Evolutionary conservation across 345 rosid species (phyloP), one percentile per base, ranked within the genome.

Genomic region (Pelargonium nanum): DNA sequence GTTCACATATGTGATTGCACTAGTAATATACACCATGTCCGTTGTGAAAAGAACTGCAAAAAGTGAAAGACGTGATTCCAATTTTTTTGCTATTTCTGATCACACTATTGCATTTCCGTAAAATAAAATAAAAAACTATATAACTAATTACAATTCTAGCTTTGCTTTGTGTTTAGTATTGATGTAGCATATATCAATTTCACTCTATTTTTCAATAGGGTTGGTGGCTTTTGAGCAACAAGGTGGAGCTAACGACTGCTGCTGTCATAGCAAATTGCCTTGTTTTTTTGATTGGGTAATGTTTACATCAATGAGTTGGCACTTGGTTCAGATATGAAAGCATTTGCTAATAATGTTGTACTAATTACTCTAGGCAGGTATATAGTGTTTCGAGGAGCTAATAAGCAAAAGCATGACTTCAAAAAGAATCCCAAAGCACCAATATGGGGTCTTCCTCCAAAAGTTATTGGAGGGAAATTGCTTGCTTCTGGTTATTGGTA

Each of bases 401-500:
- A 85, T 85, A 87, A 81, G 78, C 96, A 93, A 78, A 93, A 93
- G 62, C 99, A 87, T 67, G 71, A 68, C 9, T 93, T 93, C 76
- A 93, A 89, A 70, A 85, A 84, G 84, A 79, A 87, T 67, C 91
- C 96, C 24, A 81, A 87, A 66, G 81, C 81, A 60, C 87, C 30
- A 53, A 85, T 84, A 57, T 87, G 99, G 99, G 96, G 96, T 21
- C 79, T 67, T 68, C 89, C 89, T 66, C 94, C 99, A 24, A 83
- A 77, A 69, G 88, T 93, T 24, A 69, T 84, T 53, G 94, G 97
- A 8, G 91, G 98, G 55, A 89, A 89, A 76, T 74, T 93, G 65
- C 94, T 89, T 55, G 97, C 89, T 73, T 93, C 99, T 70, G 96
- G 96, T 70, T 93, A 80, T 77, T 84, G 99, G 99, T 93, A 75